Base-by-base conservation (phyloP, 805 yeast species). In the Metschnikowia vanudenii region DNA sequence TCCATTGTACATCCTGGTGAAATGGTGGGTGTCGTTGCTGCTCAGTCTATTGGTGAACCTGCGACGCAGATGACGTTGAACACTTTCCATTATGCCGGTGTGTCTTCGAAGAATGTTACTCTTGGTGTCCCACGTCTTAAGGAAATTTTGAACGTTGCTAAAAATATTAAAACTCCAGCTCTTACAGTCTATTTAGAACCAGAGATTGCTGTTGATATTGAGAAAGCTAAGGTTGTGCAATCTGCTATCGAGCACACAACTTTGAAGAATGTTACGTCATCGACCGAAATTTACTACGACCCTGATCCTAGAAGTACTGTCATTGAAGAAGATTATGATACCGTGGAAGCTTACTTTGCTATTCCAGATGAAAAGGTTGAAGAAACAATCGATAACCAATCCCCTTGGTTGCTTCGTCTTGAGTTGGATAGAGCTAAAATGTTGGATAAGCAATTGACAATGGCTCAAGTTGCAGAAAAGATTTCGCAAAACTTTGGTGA, bases 121-220 rank as follows among this genome's bases (percentile, higher is more conserved):
- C 79, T 94, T 57, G 99, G 99, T 80, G 99, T 94, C 43, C 99
- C 99, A 41, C 97, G 99, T 80, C 92, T 94, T 65, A 94, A 91
- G 80, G 98, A 91, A 75, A 94, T 94, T 81, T 80, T 94, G 69
- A 92, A 92, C 66, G 99, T 94, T 55, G 99, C 99, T 10, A 94
- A 94, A 74, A 92, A 88, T 61, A 91, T 94, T 78, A 94, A 92
- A 72, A 94, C 99, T n/a, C 99, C 99, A n/a, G 95, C 97, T 12
- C 76, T 92, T 64, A 90, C 97, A 9, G 96, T 92, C n/a, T 94
- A 91, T 65, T 73, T 94, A 65, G 78, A 88, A 39, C 82, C 84
- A 4, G 92, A 82, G 34, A 78, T 84, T 52, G 91, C 96, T 4
- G 77, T 80, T 39, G 96, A 94, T 59, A 92, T 91, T 67, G 97